Conservation (phyloP, 805 yeast genomes). For the Debaryomyces tyrocola region DNA sequence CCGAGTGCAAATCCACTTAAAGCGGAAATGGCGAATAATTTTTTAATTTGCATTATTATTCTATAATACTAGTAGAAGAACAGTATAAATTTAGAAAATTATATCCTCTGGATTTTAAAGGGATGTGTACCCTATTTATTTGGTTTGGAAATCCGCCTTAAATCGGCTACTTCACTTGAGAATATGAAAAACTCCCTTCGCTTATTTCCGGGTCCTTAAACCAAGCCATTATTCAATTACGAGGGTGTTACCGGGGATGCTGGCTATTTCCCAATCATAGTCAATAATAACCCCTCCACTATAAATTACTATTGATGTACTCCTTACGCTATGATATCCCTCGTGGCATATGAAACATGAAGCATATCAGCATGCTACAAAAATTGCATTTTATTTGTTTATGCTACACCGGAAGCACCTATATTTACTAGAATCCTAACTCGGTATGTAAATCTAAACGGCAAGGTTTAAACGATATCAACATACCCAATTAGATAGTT, state of each 20-base stretch:
- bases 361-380: too few relatives aligned
- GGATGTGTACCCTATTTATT: not conserved
- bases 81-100: not conserved
- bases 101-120: not conserved
- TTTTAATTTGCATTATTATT: conserved; percentile 54
- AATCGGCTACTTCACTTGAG: not conserved
- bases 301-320: not conserved
- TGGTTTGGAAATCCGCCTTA: not conserved
- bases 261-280: not conserved
- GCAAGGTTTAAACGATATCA: not conserved
- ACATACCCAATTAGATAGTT: not conserved
- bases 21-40: conserved; percentile 49
- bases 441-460: not conserved
- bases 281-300: not conserved
- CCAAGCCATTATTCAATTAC: not conserved
- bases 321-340: not conserved
- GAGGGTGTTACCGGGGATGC: not conserved
- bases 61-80: not conserved
- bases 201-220: not conserved
- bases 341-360: too few relatives aligned
- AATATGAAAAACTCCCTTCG: not conserved
- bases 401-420: too few relatives aligned
- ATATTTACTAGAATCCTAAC: not conserved
- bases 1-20: conserved; percentile 45
- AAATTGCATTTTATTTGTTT: too few relatives aligned